Conservation (phyloP, 352 stramenopile species). For the Phytophthora multivora region DNA sequence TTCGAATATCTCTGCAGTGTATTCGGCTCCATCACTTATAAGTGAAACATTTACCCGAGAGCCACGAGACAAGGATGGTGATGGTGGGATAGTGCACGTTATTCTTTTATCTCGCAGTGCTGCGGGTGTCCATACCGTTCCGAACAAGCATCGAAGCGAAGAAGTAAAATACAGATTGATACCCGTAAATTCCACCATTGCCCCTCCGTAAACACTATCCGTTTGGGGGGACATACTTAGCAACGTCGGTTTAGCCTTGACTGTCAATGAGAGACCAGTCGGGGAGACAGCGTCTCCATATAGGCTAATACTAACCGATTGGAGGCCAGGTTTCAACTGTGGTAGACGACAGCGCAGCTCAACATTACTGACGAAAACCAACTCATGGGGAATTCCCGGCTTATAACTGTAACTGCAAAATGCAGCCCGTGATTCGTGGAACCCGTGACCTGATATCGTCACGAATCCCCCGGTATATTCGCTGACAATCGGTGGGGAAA, state of each 20-base stretch:
- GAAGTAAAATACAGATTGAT: conserved; percentile 34
- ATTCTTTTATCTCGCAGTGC: conserved; percentile 30
- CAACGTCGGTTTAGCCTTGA: conserved; percentile 30
- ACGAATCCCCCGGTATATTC: conserved; percentile 32
- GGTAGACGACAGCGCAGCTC: conserved; percentile 37
- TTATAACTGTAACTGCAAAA: conserved; percentile 37
- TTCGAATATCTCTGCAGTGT: conserved; percentile 33
- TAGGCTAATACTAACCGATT: conserved; percentile 36
- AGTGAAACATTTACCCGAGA: conserved; percentile 40
- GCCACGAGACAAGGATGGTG: not conserved
- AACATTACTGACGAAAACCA: conserved; percentile 22
- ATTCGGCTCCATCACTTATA: conserved; percentile 11
- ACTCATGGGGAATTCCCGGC: not conserved
- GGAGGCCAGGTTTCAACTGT: conserved; percentile 24
- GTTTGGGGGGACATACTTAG: conserved; percentile 34
- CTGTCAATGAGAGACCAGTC: conserved; percentile 22
- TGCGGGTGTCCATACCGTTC: conserved; percentile 18
- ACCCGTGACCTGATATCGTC: conserved; percentile 37
- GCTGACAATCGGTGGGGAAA: conserved; percentile 30
- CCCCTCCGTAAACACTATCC: conserved; percentile 38
- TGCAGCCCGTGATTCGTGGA: conserved; percentile 21
- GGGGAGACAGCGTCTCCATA: conserved; percentile 25
- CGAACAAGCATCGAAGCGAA: conserved; percentile 47
- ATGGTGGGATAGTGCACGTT: conserved; percentile 27
- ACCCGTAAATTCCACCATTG: conserved; percentile 37